A percentile compares a stretch with the other conserved stretches of the same genome.
phyloP scores from a whole-genome alignment of 2,329 filamentous ascomycete species.

The Myotisia sp. region DNA sequence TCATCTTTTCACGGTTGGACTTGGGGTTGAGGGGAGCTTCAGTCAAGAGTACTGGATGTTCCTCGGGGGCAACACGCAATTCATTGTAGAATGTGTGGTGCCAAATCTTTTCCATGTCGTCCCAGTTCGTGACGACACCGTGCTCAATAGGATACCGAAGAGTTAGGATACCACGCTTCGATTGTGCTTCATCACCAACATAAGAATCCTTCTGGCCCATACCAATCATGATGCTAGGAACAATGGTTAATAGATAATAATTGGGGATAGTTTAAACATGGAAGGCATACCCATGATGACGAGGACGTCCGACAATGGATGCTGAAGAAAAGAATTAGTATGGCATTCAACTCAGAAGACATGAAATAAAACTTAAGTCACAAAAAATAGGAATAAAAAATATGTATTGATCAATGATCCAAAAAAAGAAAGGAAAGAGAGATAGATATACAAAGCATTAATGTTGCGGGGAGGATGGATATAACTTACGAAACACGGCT shows the following conservation, averaged over 20 bases:
- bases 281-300: slow-evolving; percentile 79
- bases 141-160: slow-evolving; percentile 99
- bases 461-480: slow-evolving; percentile 15
- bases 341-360: no score
- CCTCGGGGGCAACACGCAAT: slow-evolving; percentile 97
- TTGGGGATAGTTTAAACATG: slow-evolving; percentile 6
- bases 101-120: slow-evolving; percentile 99
- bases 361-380: no score
- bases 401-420: no score
- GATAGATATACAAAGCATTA: neutral
- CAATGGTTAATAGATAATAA: slow-evolving; percentile 26
- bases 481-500: slow-evolving; percentile 97
- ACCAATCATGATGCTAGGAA: slow-evolving; percentile 95
- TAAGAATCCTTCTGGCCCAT: slow-evolving; percentile 99
- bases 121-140: slow-evolving; percentile 99
- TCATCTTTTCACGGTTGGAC: slow-evolving; percentile 99
- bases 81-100: slow-evolving; percentile 99
- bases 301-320: slow-evolving; percentile 98
- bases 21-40: slow-evolving; percentile 99
- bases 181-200: slow-evolving; percentile 99
- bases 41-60: slow-evolving; percentile 98
- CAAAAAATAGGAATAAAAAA: no score
- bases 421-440: slow-evolving; percentile 9
- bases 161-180: slow-evolving; percentile 99
- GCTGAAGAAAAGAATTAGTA: slow-evolving; percentile 39